Base-by-base conservation (phyloP, 768 basidiomycete genomes). In the Mycena olivaceomarginata region DNA sequence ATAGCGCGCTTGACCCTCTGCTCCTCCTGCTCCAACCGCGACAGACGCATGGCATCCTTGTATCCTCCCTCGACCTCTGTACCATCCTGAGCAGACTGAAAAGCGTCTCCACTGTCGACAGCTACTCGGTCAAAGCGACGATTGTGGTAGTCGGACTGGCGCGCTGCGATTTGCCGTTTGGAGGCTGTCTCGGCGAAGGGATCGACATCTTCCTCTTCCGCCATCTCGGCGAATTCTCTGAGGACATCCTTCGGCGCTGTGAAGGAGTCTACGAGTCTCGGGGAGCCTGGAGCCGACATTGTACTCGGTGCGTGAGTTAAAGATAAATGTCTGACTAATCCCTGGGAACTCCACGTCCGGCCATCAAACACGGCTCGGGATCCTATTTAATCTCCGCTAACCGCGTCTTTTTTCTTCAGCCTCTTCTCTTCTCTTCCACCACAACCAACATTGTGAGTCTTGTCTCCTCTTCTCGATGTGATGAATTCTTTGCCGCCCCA, bases 71-170 rank as follows among this genome's bases (percentile, higher is more conserved):
- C 96, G 1, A 91, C 90, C 40, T 93, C 92, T 78, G 89, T 88
- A 0, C 93, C 94, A 69, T 94, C 95, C 75, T 92, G 92, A 4
- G 82, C 89, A 48, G 93, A 90, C 75, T 91, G 87, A 81, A 96
- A 97, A 0, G 93, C 96, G 86, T 97, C 95, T 11, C 91, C 92
- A 70, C 96, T 95, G 56, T 95, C 95, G 76, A 94, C 92, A 40
- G 94, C 94, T 75, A 94, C 92, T 66, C 98, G 94, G 81, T 91
- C 92, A 85, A 99, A 99, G 56, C 97, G 92, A 74, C 97, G 92
- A 82, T 95, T 93, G 84, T 99, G 98, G 83, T 99, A 99, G 84
- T 98, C 98, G 67, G 94, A 95, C 88, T 99, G 97, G 67, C 98
- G 92, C 51, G 95, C 90, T 31, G 98, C 96, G 83, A 99, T 96